Base-by-base conservation (phyloP, 176 grass and related monocot species). In the Dendrocalamus sinicus region DNA sequence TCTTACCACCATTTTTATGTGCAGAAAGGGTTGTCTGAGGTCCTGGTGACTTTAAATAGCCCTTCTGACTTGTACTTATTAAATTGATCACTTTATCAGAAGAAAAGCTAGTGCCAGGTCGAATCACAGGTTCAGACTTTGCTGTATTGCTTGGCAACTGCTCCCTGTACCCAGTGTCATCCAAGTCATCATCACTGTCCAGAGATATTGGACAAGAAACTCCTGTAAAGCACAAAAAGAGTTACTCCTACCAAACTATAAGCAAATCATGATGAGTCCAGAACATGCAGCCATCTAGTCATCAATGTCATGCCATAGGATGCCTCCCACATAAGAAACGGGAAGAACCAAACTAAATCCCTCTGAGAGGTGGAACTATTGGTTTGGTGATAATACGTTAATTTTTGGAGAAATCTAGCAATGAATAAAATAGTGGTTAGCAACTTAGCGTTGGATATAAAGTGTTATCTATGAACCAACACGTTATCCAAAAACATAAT, bases 151-250 rank as follows among this genome's bases (percentile, higher is more conserved):
- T 86, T 45, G 44, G 53, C 14, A 19, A 69, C 19, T 81, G 65
- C 8, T 63, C 80, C 35, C 12, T 62, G 28, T 77, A 32, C 7
- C 44, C 39, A 64, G 50, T 78, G 15, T 61, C 69, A 70, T 88
- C 79, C 6, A 73, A 39, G 22, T 92, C 93, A 83, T 88, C 68
- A 68, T 95, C 90, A 73, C 79, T 90, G 16, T 95, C 93, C 86
- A 95, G 32, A 75, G 88, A 75, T 88, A 95, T 88, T 1, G 75
- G 67, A 70, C 64, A 80, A 83, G 64, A 24, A 73, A 78, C n/a
- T 80, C 81, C 89, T 94, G 86, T 14, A 79, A 71, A 73, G 13
- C 14, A 84, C 24, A 77, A 59, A 60, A 4, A 43, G 47, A 23
- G 52, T 70, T 47, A 59, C 35, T 61, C 41, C 44, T 48, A 70